phyloP scores from a whole-genome alignment of 768 basidiomycete species.

The Lactarius hengduanensis region DNA sequence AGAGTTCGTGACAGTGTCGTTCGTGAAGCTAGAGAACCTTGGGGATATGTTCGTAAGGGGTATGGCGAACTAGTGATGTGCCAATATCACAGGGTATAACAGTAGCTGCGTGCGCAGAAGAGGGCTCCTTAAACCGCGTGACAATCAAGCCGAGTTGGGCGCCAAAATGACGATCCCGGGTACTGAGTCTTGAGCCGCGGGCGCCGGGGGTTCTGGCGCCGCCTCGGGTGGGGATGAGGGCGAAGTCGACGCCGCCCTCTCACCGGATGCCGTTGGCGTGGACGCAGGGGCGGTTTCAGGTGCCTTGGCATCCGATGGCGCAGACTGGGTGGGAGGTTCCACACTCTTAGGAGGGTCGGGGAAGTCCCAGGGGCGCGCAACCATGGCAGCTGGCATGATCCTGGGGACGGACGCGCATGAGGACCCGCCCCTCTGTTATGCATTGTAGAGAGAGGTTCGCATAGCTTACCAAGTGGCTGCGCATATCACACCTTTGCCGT shows the following conservation, averaged over 20 bases:
- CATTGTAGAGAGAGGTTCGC: neutral
- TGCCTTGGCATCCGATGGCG: neutral
- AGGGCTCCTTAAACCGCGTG: no score
- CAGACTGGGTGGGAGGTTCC: constrained; percentile 5
- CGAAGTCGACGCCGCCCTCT: neutral
- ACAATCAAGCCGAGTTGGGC: neutral
- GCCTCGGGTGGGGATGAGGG: constrained; percentile 5
- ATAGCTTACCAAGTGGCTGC: constrained; percentile 77
- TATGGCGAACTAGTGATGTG: constrained; percentile 2
- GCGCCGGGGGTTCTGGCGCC: constrained; percentile 14
- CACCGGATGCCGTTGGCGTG: neutral
- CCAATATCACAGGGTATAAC: neutral
- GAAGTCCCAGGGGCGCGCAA: constrained; percentile 81
- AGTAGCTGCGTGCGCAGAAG: neutral
- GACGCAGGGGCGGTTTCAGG: neutral
- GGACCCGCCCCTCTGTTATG: neutral
- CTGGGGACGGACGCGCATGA: constrained; percentile 35
- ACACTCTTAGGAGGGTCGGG: constrained; percentile 36
- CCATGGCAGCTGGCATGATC: constrained; percentile 78
- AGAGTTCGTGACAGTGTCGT: neutral
- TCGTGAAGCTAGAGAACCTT: neutral
- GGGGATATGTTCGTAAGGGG: constrained; percentile 10
- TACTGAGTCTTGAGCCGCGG: constrained; percentile 5
- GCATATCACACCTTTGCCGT: constrained; percentile 79
- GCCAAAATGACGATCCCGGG: neutral